Base-by-base conservation (phyloP, 352 stramenopile species). In the Phytophthora chlamydospora region DNA sequence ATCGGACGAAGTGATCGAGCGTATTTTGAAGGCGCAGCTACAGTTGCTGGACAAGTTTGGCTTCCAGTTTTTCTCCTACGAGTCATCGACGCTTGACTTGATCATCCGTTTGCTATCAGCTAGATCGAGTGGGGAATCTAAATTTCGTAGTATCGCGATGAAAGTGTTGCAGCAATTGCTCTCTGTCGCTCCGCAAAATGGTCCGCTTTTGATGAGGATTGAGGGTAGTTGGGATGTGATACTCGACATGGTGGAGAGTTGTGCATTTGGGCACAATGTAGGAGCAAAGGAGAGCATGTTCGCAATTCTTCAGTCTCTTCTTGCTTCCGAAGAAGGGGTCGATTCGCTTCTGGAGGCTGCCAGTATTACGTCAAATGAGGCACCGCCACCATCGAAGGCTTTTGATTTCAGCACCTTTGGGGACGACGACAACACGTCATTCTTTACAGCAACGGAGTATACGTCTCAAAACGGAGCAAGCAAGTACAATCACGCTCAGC, bases 41-140 rank as follows among this genome's bases (percentile, higher is more conserved):
- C 80, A 83, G 36, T 58, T 93, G 12, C 51, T 93, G 39, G 68
- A 88, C 29, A 87, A 89, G 41, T 93, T 89, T 33, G 80, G 71
- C 34, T 85, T 85, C 58, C 80, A 93, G 54, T 91, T 93, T 53
- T 90, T 88, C 47, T 91, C 80, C 10, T 93, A 75, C 55, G 76
- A 93, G 52, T 90, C 71, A 11, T 81, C 80, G 31, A 85, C 78
- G 7, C 71, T 93, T 24, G 77, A 84, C 29, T 54, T 93, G 13
- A 53, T 93, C 2, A 36, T 91, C 9, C 62, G 49, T 13, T 52
- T 60, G 19, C 27, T 78, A 40, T 60, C 50, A 27, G 50, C 60
- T 57, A 45, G 43, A 55, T 64, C 58, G 5, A 35, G 21, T 14
- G 29, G 38, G 36, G 52, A 67, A 7, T 58, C 59, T 5, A 70